Base-by-base conservation (phyloP, 345 rosid species). In the Dovyalis caffra region DNA sequence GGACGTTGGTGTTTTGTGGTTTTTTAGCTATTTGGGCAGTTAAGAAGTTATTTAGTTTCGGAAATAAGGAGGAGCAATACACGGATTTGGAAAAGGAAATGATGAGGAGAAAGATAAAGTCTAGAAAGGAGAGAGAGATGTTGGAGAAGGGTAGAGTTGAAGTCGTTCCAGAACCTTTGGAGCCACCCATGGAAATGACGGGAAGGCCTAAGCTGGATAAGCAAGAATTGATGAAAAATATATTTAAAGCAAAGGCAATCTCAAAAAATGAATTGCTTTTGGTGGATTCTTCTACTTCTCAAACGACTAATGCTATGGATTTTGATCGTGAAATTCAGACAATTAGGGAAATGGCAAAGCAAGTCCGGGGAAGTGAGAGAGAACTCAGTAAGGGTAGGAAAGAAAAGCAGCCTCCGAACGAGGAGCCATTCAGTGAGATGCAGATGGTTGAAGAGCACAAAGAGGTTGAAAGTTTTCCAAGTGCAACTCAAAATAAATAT, bases 101-200 rank as follows among this genome's bases (percentile, higher is more conserved):
- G 97, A 81, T 92, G 92, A 84, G 88, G 88, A 89, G 97, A 74
- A 92, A 92, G 90, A 84, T 87, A 70, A 87, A 87, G 73, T 80
- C 88, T 29, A 83, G 96, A 75, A 83, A 85, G 80, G 87, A 85
- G 80, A 88, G 83, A 74, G 90, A 89, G 79, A 66, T 43, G 31
- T 64, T 69, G 68, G 83, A 80, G 86, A 86, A 84, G 79, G 88
- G 79, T 77, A 25, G 69, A 20, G 81, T 90, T 53, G 95, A 89
- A 80, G 85, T 94, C 83, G 76, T 87, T 69, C 84, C 70, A 49
- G 86, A 83, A 72, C 63, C 75, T 75, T 12, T 25, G 29, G 87
- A 88, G 70, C 70, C 75, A 14, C 64, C 74, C 4, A 38, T 28
- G 72, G 64, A 68, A 65, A 66, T 75, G 14, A 72, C 79, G 74